These are phyloP conservation scores for Petasospora fabianii DNA, from an alignment of 1,139 yeast species.

Conservation along the genomic window DNA sequence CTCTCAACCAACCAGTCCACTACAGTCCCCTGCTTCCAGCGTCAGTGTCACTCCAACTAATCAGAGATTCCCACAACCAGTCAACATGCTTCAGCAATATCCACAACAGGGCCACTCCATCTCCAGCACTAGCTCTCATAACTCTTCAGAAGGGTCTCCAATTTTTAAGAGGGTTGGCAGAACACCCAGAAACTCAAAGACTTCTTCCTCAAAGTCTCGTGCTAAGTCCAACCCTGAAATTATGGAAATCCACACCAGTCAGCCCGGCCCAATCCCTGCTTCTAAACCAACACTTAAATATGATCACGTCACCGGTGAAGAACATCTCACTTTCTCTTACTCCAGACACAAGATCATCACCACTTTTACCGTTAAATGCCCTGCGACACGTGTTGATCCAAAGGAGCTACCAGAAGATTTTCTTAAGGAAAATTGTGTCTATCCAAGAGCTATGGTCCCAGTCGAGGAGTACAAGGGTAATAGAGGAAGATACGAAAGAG, in stretches of 20 bases:
- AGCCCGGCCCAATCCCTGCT: conserved; percentile 34
- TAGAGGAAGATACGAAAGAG: conserved; percentile 41
- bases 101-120: background rate
- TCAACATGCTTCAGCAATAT: no score
- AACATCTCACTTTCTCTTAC: conserved; percentile 27
- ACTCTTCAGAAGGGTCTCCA: background rate
- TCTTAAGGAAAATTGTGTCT: conserved; percentile 38
- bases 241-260: conserved; percentile 19
- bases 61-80: no score
- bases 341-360: conserved; percentile 28
- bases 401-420: conserved; percentile 32
- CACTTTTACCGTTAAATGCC: conserved; percentile 27
- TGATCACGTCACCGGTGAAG: conserved; percentile 27
- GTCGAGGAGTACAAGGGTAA: conserved; percentile 39
- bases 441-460: conserved; percentile 42
- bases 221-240: conserved; percentile 15
- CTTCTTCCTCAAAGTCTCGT: conserved; percentile 9
- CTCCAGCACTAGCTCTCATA: background rate
- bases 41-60: no score
- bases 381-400: conserved; percentile 32
- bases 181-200: conserved; percentile 1
- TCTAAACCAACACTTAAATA: conserved; percentile 23
- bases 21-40: conserved; percentile 3
- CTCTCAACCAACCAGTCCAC: conserved; percentile 11
- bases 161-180: no score